Conservation (phyloP, 225 moss, liverwort and hornwort species). For the Bryum argenteum region DNA sequence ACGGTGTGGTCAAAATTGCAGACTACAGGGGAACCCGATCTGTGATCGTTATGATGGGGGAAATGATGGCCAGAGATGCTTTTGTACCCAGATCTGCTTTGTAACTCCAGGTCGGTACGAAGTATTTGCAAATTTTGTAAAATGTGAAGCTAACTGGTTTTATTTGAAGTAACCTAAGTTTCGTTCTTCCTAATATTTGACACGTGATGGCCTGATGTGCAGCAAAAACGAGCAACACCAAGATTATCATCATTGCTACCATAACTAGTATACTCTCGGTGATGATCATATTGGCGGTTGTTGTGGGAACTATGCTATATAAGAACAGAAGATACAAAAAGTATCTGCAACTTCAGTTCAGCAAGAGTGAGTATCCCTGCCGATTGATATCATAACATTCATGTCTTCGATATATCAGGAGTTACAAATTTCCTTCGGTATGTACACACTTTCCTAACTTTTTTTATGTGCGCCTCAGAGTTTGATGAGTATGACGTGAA, state of each 20-base stretch:
- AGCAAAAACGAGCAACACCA: neutral
- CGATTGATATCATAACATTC: neutral
- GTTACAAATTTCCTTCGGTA: too few relatives aligned
- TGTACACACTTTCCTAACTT: neutral
- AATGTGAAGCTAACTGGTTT: too few relatives aligned
- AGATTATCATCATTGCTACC: slow-evolving; percentile 1
- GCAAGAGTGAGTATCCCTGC: slow-evolving; percentile 26
- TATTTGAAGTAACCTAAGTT: too few relatives aligned
- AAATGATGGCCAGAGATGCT: slow-evolving; percentile 6
- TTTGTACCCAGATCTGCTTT: neutral
- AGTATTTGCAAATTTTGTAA: too few relatives aligned
- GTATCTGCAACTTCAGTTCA: slow-evolving; percentile 16
- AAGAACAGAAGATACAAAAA: slow-evolving; percentile 31
- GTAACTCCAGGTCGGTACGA: neutral
- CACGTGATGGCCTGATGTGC: neutral
- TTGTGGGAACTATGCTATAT: slow-evolving; percentile 7
- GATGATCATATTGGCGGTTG: slow-evolving; percentile 13
- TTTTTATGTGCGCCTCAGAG: neutral
- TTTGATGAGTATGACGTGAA: slow-evolving; percentile 33
- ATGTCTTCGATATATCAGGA: too few relatives aligned
- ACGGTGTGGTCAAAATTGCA: neutral
- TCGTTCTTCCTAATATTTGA: too few relatives aligned
- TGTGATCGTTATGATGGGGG: neutral
- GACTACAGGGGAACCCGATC: neutral
- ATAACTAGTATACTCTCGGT: neutral